Percentiles rank a stretch among this genome's conserved stretches.
phyloP scores from a whole-genome alignment of 192 early-diverging fungal species.

The Coemansia furcata region DNA sequence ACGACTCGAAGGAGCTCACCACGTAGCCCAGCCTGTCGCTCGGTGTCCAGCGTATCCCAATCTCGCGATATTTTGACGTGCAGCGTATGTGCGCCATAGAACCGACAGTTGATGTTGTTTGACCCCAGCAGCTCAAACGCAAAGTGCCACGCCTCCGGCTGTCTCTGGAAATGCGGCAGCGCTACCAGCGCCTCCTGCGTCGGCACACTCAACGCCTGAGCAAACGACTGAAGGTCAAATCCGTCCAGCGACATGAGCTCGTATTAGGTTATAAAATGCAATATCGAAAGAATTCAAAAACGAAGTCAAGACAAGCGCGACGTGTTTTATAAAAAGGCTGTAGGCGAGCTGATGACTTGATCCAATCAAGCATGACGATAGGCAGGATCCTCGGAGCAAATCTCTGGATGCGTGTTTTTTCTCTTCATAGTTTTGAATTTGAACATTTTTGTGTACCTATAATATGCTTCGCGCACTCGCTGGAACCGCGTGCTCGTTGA shows the following conservation, averaged over 20 bases:
- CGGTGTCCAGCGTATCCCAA: slow-evolving; percentile 45
- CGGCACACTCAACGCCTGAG: slow-evolving; percentile 42
- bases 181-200: slow-evolving; percentile 43
- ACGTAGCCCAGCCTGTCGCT: slow-evolving; percentile 34
- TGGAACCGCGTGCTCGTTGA: slow-evolving; percentile 2
- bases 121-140: slow-evolving; percentile 40
- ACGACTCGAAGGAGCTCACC: slow-evolving; percentile 33
- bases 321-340: neutral
- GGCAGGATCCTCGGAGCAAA: neutral
- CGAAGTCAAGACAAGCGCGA: neutral
- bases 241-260: slow-evolving; percentile 28
- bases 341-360: neutral
- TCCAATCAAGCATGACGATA: neutral
- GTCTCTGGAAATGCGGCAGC: slow-evolving; percentile 40
- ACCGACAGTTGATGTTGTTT: slow-evolving; percentile 39
- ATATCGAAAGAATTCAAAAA: neutral
- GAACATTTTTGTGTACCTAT: neutral
- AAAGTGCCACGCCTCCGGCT: slow-evolving; percentile 44
- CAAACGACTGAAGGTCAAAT: slow-evolving; percentile 42
- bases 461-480: slow-evolving; percentile 7
- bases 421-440: neutral
- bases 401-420: neutral
- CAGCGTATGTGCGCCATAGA: slow-evolving; percentile 49
- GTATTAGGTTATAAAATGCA: neutral
- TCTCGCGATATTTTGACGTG: slow-evolving; percentile 41